Evolutionary conservation across 139 green algal species (phyloP), one percentile per base, ranked within the genome.

Genomic region (Coelastrella sp.): DNA sequence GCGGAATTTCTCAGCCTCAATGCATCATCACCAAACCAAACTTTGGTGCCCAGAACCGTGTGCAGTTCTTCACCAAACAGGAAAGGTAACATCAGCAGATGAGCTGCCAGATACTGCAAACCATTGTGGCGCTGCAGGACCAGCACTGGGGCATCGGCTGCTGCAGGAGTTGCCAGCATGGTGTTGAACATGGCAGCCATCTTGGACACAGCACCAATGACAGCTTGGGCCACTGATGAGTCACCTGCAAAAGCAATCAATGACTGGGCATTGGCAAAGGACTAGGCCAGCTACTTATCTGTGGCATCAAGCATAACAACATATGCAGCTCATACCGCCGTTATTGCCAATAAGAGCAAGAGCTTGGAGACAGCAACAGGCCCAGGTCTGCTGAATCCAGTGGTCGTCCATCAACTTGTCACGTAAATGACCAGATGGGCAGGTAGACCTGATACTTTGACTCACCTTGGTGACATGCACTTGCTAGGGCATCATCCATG

Each of bases 81-180:
- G 68, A 74, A 80, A 37, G 81, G 81, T 51, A 74, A 30, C 81
- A 86, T 38, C 68, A 86, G 68, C 81, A 86, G 27, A 53, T 86
- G 81, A 38, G 51, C 63, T 19, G 81, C 51, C 35, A 76, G 40
- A 64, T 86, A 86, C 45, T 81, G 45, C 60, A 86, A 68, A 53
- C 81, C 81, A 57, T 86, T 86, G 81, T 80, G 68, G 9, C 68
- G 50, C 68, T 72, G 81, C 50, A 86, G 81, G 15, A 41, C 69
- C 60, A 76, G 51, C 15, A 34, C 34, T 9, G 81, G 81, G 13
- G 81, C 81, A 32, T 80, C 81, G 50, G 68, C 67, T n/a, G 81
- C 81, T 23, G 67, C 27, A 6, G 67, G 81, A 4, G 68, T 21
- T n/a, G 81, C 11, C 50, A 81, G 37, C 81, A 86, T 72, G 40